phyloP scores from a whole-genome alignment of 305 asterid genomes.

The Fraxinus paxiana region DNA sequence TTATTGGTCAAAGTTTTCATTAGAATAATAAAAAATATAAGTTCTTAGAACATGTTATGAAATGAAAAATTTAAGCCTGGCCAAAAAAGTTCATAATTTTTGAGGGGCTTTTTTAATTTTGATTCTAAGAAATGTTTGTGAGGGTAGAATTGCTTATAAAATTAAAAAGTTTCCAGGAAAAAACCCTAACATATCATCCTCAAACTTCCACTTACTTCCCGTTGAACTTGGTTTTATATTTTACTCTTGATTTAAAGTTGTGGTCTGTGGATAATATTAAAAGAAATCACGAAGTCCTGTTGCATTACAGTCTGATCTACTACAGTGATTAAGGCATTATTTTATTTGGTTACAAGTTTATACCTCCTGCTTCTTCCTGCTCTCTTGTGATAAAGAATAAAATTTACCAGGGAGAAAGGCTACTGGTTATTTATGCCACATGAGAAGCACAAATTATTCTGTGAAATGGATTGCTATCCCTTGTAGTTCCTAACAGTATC shows the following conservation, averaged over 20 bases:
- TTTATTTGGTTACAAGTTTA: background rate
- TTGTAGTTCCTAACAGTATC: background rate
- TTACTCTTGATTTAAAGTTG: background rate
- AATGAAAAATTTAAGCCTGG: background rate
- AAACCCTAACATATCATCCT: background rate
- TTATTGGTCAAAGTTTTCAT: background rate
- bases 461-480: background rate
- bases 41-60: background rate
- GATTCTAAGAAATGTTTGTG: background rate
- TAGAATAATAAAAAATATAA: background rate
- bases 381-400: background rate
- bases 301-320: background rate
- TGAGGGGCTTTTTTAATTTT: background rate
- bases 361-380: background rate
- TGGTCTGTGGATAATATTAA: background rate
- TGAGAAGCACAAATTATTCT: background rate
- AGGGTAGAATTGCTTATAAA: background rate
- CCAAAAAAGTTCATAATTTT: background rate
- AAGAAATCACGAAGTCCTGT: background rate
- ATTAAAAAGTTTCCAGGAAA: background rate
- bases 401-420: background rate
- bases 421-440: conserved; percentile 4
- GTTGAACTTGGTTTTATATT: background rate
- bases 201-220: background rate
- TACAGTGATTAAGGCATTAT: background rate